Conservation (phyloP, 768 basidiomycete species). For the Termitomyces heimii region DNA sequence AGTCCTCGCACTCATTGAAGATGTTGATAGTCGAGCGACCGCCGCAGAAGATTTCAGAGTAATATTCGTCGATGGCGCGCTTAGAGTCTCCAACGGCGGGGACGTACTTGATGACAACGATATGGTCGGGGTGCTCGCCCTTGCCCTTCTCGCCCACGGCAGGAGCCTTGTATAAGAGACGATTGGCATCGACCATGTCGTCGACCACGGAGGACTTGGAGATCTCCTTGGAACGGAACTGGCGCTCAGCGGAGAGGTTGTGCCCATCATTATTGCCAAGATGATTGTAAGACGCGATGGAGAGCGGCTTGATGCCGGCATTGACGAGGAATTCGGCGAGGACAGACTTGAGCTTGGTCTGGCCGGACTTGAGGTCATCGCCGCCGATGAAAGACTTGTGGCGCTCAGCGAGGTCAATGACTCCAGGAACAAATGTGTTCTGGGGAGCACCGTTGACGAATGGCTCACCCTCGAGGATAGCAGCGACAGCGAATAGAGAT, state of each 20-base stretch:
- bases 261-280: conserved; percentile 97
- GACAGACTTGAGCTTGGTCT: conserved; percentile 96
- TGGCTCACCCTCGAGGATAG: conserved; percentile 91
- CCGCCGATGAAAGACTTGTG: conserved; percentile 92
- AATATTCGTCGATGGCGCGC: conserved; percentile 99
- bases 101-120: conserved; percentile 96
- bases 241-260: conserved; percentile 83
- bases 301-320: conserved; percentile 95
- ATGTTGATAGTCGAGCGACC: conserved; percentile 92
- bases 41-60: conserved; percentile 96
- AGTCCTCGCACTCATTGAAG: conserved; percentile 99
- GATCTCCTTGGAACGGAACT: conserved; percentile 99
- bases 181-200: conserved; percentile 94
- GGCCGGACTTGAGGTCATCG: conserved; percentile 96
- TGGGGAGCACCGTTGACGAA: conserved; percentile 98
- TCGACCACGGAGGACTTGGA: conserved; percentile 96
- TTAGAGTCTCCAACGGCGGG: conserved; percentile 97
- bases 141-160: conserved; percentile 55
- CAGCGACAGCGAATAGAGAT: conserved; percentile 90
- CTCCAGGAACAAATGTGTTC: conserved; percentile 98
- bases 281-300: conserved; percentile 98
- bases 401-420: conserved; percentile 87
- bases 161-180: conserved; percentile 84
- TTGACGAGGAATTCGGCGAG: conserved; percentile 98
- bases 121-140: conserved; percentile 97